Evolutionary conservation across 257 asterid species (phyloP), one percentile per base, ranked within the genome.

Genomic region (Cruciata laevipes): DNA sequence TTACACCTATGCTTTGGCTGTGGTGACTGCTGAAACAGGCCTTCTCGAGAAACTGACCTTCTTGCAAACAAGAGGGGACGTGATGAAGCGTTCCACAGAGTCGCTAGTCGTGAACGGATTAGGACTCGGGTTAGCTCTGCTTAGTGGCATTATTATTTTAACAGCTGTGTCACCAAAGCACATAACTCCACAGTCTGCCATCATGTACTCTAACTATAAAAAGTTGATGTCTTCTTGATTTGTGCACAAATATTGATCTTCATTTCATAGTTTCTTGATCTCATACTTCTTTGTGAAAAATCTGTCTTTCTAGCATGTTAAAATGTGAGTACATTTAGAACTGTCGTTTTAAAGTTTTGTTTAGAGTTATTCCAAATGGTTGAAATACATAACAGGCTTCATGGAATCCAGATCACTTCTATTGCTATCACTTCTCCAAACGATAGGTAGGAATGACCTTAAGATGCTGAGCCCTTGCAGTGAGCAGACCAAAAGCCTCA

Each of bases 21-120:
- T 89, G 68, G 85, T 80, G 27, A 87, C 98, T 52, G 95, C 96
- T 1, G 95, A 89, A 72, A 91, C 95, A 6, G 95, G 96, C 51
- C 95, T 91, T 61, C 90, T 87, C 27, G 96, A 91, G 52, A 89
- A 91, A 82, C 49, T 89, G 42, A 89, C 95, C 3, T 80, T 91
- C 81, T 75, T 89, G 77, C 94, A 91, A 74, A 76, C 84, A 9
- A 77, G 66, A 52, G 90, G 88, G 47, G 71, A 73, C 52, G 87
- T 88, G 24, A 61, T 72, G 35, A 91, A 74, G 69, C 88, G 83
- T 10, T 62, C 84, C 75, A 80, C 90, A 0, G 89, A 91, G 55
- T 80, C 94, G 3, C 68, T 76, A 14, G 61, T 91, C 33, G 95
- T 91, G 11, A 91, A 91, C 27, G 89, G 85, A n/a, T 74, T 91